Base-by-base conservation (phyloP, 805 yeast species). In the Blastobotrys terrestris region DNA sequence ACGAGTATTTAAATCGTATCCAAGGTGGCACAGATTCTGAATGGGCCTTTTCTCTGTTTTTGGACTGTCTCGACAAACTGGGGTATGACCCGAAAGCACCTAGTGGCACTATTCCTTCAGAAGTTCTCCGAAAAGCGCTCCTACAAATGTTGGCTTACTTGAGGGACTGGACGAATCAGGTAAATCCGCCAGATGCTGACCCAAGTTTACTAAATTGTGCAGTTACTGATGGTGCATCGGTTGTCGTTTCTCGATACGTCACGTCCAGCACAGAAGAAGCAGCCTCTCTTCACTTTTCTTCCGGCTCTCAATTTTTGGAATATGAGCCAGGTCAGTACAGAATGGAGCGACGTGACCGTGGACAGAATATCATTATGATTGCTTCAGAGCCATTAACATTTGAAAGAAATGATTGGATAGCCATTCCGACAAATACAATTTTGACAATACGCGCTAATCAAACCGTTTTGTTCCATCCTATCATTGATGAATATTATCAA, bases 21-120 rank as follows among this genome's bases (percentile, higher is more conserved):
- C 97, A 94, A 66, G 99, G 99, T 1, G 81, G 95, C 26, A 94
- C 99, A 0, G 99, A 94, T 67, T 85, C 95, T 1, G 99, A 94
- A 69, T 91, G 97, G 71, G 85, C 92, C 49, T 92, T 91, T 77
- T 97, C 97, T 1, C 71, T 92, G 51, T 89, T 83, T 62, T 71
- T 92, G 55, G 95, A 92, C 62, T 81, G 88, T 11, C 70, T 92
- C 52, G 79, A 77, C 55, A 80, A 80, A 58, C 73, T 86, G 75
- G 98, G 97, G 1, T 77, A 73, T 59, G 85, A 91, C 61, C 91
- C 96, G 0, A 19, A 11, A n/a, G 75, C 77, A 2, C 65, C 74
- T 22, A 77, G 79, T 55, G 78, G 82, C 3, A 84, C 84, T 57
- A 68, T 72, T 51, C 68, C 68, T 1, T 63, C 69, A 15, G 73